These are phyloP conservation scores for Pezizomycotina sp. DNA, from an alignment of 2,329 filamentous ascomycete genomes.

Conservation along the genomic window DNA sequence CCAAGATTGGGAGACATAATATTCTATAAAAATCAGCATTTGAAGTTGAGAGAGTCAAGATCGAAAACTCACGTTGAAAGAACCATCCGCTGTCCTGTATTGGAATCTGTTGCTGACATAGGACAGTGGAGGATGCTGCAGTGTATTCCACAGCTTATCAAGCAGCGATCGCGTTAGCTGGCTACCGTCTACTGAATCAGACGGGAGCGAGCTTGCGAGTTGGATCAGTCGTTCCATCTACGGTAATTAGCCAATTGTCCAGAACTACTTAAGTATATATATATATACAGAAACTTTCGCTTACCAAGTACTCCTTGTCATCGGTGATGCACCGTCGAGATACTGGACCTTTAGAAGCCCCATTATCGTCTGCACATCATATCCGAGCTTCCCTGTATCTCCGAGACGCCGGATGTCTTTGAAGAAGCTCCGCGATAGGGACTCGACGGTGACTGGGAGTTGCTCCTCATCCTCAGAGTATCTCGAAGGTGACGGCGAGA, in stretches of 20 bases:
- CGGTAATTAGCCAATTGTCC: too few relatives aligned
- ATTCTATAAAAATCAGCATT: conserved; percentile 32
- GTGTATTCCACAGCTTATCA: conserved; percentile 19
- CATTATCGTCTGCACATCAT: background rate
- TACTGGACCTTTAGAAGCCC: background rate
- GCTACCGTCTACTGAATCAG: conserved; percentile 37
- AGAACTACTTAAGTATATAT: conserved; percentile 1
- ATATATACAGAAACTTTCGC: background rate
- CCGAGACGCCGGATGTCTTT: too few relatives aligned
- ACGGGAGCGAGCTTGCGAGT: conserved; percentile 49
- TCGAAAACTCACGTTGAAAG: conserved; percentile 11
- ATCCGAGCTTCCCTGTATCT: too few relatives aligned
- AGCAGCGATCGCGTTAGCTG: conserved; percentile 11
- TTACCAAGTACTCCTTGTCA: background rate
- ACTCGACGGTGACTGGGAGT: too few relatives aligned
- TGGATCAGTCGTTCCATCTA: conserved; percentile 29
- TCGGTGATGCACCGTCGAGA: background rate
- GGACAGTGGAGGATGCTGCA: conserved; percentile 18
- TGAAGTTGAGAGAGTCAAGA: background rate
- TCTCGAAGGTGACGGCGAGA: too few relatives aligned
- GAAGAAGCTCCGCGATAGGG: too few relatives aligned
- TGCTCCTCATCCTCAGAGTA: too few relatives aligned
- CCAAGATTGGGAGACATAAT: conserved; percentile 47
- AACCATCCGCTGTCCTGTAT: conserved; percentile 17
- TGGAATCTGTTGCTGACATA: conserved; percentile 14